These are phyloP conservation scores for Solanum chiquidenum DNA, from an alignment of 257 asterid species.

Conservation along the genomic window DNA sequence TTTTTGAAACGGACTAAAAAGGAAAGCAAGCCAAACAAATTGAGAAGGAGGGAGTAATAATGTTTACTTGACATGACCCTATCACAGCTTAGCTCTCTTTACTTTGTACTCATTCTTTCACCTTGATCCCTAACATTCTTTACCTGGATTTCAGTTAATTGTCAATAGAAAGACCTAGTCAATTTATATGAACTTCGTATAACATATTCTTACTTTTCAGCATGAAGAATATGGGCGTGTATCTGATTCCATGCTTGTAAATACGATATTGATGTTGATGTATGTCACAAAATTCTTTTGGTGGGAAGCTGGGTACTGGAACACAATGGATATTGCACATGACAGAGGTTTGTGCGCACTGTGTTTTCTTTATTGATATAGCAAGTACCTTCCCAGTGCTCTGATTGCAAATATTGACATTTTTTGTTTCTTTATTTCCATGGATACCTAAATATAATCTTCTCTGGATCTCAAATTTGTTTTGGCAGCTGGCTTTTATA, in stretches of 20 bases:
- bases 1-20: no score
- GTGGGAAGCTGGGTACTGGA: constrained; percentile 99
- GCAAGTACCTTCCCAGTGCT: not conserved
- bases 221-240: constrained; percentile 70
- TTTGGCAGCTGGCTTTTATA: constrained; percentile 88
- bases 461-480: constrained; percentile 1
- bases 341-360: constrained; percentile 65
- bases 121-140: not conserved
- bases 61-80: not conserved
- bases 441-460: not conserved
- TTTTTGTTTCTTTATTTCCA: not conserved
- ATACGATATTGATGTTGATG: constrained; percentile 71
- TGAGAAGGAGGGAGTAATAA: not conserved
- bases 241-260: constrained; percentile 87
- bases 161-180: not conserved
- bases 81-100: not conserved
- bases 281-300: constrained; percentile 91
- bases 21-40: not conserved
- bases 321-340: constrained; percentile 98
- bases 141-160: not conserved
- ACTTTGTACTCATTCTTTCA: not conserved
- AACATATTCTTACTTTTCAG: constrained; percentile 27
- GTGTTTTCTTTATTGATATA: not conserved
- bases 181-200: not conserved
- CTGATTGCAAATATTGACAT: not conserved